These are phyloP conservation scores for Sphaerosporella brunnea DNA, from an alignment of 495 filamentous ascomycete genomes.

Conservation along the genomic window DNA sequence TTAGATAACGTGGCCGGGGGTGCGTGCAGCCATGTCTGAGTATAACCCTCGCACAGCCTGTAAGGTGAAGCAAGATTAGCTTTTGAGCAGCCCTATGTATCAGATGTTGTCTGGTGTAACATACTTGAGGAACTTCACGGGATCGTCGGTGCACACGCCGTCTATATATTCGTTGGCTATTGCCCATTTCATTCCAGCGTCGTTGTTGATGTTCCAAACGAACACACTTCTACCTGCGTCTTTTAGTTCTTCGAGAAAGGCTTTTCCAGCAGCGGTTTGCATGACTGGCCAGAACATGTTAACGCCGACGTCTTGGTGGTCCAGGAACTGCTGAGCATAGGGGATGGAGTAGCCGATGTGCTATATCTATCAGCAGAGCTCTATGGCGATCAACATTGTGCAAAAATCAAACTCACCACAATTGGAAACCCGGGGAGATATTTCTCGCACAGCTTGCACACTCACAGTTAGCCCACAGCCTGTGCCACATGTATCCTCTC, in stretches of 20 bases:
- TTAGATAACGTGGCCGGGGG: neutral
- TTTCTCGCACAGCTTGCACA: constrained; percentile 21
- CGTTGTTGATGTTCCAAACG: constrained; percentile 74
- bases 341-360: constrained; percentile 54
- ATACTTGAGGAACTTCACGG: constrained; percentile 32
- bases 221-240: constrained; percentile 41
- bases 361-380: constrained; percentile 8
- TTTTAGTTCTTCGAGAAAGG: constrained; percentile 45
- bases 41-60: neutral
- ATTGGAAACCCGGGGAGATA: constrained; percentile 52
- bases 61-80: neutral
- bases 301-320: constrained; percentile 44
- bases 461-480: neutral
- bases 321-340: constrained; percentile 53
- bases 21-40: neutral
- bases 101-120: neutral
- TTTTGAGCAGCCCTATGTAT: neutral
- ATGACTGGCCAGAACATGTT: constrained; percentile 53
- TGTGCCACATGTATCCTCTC: too few relatives aligned
- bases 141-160: constrained; percentile 38
- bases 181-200: constrained; percentile 41
- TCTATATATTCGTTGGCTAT: constrained; percentile 31
- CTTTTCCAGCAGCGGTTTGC: constrained; percentile 41
- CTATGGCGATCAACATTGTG: constrained; percentile 6
- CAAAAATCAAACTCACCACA: constrained; percentile 23